Base-by-base conservation (phyloP, 1,284 basidiomycete species). In the Irpex sp. region DNA sequence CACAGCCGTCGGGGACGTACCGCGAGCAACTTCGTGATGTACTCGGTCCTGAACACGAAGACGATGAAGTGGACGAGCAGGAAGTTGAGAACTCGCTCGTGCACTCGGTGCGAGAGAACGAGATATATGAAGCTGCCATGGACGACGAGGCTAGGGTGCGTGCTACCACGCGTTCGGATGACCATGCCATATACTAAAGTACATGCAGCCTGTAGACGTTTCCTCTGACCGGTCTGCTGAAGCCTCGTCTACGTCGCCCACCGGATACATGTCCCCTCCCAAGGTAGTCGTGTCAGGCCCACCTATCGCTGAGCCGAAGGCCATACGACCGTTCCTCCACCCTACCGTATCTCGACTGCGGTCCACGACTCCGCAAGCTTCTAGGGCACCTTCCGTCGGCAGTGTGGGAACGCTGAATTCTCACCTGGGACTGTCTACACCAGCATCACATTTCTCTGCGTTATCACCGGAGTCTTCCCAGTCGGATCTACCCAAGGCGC, bases 291-390 rank as follows among this genome's bases (percentile, higher is more conserved):
- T 77, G 11, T 75, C 77, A 11, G 68, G 69, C 53, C 70, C 74
- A 9, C 61, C 68, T 8, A 66, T 67, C 19, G 70, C 70, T 11
- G 68, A 74, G 9, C 70, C 76, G 15, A 77, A 77, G 59, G 69
- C 78, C 4, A 69, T 79, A 33, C 81, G 77, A 62, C 82, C 84
- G 5, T 88, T 87, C 71, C 71, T 91, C 65, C 91, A 94, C 70
- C 92, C 93, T 1, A 87, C 83, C 31, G 85, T 95, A 6, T 97
- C 94, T 11, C 85, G 94, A 19, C 82, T 97, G 50, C 90, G 94
- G 43, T 92, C 91, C 1, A 83, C 79, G 65, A 82, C 81, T 8
- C 84, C 86, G 15, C 81, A 81, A 59, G 72, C 78, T 33, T 84
- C 86, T 1, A 83, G 79, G 33, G 68, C 78, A 7, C 72, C 79